Evolutionary conservation across 2,329 filamentous ascomycete species (phyloP).

Genomic region (Fusarium nematophilum): DNA sequence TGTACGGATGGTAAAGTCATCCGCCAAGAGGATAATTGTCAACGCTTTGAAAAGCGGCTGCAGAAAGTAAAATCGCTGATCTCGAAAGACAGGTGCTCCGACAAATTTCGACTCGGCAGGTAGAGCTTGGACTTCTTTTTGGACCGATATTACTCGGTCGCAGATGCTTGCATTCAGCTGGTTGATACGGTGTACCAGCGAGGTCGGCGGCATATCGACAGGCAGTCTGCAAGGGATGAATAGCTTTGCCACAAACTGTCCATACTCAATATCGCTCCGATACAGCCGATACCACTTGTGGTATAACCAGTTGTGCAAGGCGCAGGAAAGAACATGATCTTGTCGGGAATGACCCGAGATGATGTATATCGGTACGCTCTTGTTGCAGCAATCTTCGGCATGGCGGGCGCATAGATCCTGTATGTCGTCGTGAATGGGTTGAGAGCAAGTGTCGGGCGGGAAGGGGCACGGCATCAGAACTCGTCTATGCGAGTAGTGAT

Average conservation of each 20-base stretch:
- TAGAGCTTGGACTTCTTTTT: background rate
- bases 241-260: slow-evolving; percentile 17
- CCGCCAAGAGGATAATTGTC: background rate
- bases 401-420: background rate
- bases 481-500: background rate
- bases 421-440: background rate
- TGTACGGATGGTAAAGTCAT: background rate
- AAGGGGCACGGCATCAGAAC: too few species aligned
- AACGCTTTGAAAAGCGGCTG: background rate
- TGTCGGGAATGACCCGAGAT: background rate
- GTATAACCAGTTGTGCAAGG: slow-evolving; percentile 10
- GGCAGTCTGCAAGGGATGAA: background rate
- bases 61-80: background rate
- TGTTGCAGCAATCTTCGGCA: background rate
- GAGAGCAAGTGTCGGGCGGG: background rate
- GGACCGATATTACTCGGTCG: background rate
- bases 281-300: slow-evolving; percentile 12
- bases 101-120: background rate
- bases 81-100: background rate
- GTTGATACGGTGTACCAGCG: background rate
- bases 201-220: background rate
- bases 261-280: slow-evolving; percentile 17
- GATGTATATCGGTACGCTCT: background rate
- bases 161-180: background rate
- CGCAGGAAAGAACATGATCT: too few species aligned